These are phyloP conservation scores for Microbotryum violaceum DNA, from an alignment of 1,284 basidiomycete species.

Conservation along the genomic window DNA sequence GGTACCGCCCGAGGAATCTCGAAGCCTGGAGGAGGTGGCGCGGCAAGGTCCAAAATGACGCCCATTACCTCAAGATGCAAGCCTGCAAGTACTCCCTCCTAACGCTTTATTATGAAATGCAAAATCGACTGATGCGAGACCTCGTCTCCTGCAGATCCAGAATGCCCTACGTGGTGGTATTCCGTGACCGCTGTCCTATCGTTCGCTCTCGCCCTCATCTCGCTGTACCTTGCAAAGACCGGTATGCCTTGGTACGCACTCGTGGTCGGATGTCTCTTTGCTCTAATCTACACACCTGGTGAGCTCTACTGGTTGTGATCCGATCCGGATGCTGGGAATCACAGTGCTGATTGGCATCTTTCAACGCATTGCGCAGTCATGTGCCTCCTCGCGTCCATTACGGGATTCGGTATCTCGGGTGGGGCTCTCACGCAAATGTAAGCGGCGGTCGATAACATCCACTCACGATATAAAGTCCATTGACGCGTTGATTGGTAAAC, in stretches of 20 bases:
- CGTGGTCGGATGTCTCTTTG: conserved; percentile 47
- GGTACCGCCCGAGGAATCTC: conserved; percentile 48
- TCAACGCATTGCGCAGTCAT: conserved; percentile 32
- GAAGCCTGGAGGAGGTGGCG: too few species aligned
- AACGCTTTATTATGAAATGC: too few species aligned
- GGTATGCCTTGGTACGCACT: conserved; percentile 54
- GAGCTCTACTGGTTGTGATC: background rate
- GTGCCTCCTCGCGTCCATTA: conserved; percentile 52
- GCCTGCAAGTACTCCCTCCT: conserved; percentile 31
- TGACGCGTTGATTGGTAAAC: conserved; percentile 35
- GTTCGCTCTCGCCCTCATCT: too few species aligned
- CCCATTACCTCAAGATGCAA: conserved; percentile 38
- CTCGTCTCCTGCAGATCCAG: too few species aligned
- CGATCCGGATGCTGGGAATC: background rate
- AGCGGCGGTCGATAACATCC: too few species aligned
- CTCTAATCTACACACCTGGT: conserved; percentile 43
- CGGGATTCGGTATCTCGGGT: conserved; percentile 49
- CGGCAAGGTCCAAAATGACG: too few species aligned
- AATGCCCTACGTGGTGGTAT: too few species aligned
- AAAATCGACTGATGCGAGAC: too few species aligned
- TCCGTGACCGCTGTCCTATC: too few species aligned
- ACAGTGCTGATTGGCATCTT: background rate
- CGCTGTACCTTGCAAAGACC: conserved; percentile 38
- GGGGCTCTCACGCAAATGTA: conserved; percentile 52
- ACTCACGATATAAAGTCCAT: too few species aligned